Evolutionary conservation across 257 asterid species (phyloP).

Genomic region (Solanum sparsipilum): DNA sequence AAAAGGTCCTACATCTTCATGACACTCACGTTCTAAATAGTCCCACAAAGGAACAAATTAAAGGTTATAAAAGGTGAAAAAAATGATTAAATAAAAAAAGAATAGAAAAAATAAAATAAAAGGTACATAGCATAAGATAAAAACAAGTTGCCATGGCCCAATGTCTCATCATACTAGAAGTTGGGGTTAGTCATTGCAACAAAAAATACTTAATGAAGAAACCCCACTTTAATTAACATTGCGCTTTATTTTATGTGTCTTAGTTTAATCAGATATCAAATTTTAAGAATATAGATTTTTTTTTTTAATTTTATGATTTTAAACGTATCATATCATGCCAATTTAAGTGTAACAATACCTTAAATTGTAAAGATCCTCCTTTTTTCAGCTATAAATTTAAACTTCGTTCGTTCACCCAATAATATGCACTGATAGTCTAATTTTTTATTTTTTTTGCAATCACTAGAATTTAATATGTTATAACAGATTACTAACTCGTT

Average conservation of each 20-base stretch:
- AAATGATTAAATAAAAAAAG: conserved; percentile 17
- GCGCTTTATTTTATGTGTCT: neutral
- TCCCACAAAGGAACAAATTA: conserved; percentile 21
- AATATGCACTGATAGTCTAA: neutral
- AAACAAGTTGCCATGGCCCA: conserved; percentile 18
- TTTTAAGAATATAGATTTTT: rapidly evolving
- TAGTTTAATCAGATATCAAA: too few relatives aligned
- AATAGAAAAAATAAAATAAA: neutral
- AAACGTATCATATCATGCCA: neutral
- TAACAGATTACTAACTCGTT: neutral
- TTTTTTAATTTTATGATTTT: neutral
- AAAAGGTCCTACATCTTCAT: conserved; percentile 34
- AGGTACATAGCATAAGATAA: neutral
- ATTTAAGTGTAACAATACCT: neutral
- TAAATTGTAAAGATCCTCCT: neutral
- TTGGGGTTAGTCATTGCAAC: neutral
- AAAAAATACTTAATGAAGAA: neutral
- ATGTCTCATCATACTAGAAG: conserved; percentile 13
- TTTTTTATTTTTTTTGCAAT: neutral
- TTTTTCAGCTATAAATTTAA: neutral
- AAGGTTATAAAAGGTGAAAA: conserved; percentile 17
- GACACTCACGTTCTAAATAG: conserved; percentile 33
- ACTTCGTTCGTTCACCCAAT: neutral
- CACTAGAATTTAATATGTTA: neutral
- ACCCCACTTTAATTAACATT: neutral